Conservation (phyloP, 768 basidiomycete genomes). For the Tremella mesenterica region DNA sequence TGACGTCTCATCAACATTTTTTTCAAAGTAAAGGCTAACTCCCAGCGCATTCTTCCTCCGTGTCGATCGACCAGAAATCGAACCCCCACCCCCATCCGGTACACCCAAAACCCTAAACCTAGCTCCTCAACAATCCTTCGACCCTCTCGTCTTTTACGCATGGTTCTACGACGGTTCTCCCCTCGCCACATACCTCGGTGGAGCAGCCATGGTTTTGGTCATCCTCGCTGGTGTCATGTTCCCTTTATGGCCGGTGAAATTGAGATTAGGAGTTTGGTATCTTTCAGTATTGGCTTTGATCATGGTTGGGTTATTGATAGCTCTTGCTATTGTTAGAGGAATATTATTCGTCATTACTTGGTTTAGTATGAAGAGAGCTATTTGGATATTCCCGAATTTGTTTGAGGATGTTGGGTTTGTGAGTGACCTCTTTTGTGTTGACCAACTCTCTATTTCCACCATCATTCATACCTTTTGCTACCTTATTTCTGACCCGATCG, state of each 20-base stretch:
- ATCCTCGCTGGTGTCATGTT: constrained; percentile 98
- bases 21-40: too few species aligned
- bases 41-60: constrained; percentile 79
- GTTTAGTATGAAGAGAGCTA: constrained; percentile 74
- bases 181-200: constrained; percentile 84
- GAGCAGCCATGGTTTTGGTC: constrained; percentile 78
- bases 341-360: constrained; percentile 92
- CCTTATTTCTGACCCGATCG: too few species aligned
- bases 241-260: constrained; percentile 89
- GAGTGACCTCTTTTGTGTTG: constrained; percentile 47
- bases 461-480: too few species aligned
- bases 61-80: constrained; percentile 59
- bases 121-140: constrained; percentile 63
- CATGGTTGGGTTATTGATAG: constrained; percentile 83
- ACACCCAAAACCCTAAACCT: constrained; percentile 68
- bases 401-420: constrained; percentile 99
- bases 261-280: constrained; percentile 94
- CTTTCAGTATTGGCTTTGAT: constrained; percentile 79
- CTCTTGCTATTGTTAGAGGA: constrained; percentile 74
- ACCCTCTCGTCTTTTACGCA: constrained; percentile 75
- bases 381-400: constrained; percentile 97
- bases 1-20: neutral
- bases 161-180: constrained; percentile 97
- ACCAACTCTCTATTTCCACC: too few species aligned
- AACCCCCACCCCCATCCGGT: constrained; percentile 45